A percentile compares a stretch with the other conserved stretches of the same genome.
These are phyloP conservation scores for Neospora caninum DNA, from an alignment of 169 alveolate species.

Conservation along the genomic window DNA sequence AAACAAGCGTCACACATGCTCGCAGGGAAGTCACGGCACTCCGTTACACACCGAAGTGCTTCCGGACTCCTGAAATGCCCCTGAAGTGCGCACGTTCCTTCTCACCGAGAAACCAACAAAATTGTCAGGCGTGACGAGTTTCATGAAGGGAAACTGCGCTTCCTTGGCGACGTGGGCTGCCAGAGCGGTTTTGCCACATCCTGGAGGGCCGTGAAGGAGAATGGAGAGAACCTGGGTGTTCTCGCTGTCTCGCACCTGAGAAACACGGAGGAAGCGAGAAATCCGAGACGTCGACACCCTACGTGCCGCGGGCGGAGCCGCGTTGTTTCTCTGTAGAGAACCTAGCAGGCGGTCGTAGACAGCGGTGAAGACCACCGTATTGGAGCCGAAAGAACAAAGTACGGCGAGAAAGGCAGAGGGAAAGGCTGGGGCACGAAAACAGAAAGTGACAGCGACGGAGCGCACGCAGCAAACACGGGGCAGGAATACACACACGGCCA, in stretches of 20 bases:
- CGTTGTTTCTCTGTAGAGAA: too few species aligned
- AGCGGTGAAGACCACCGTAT: too few species aligned
- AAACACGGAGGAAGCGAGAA: conserved; percentile 66
- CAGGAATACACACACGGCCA: too few species aligned
- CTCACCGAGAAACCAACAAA: conserved; percentile 91
- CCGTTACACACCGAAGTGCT: background rate
- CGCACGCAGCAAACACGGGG: too few species aligned
- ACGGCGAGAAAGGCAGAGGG: too few species aligned
- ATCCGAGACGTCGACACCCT: background rate
- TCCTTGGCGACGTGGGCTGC: conserved; percentile 96
- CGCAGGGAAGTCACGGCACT: too few species aligned
- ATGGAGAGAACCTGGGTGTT: conserved; percentile 92
- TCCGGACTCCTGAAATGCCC: background rate
- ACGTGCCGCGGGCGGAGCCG: too few species aligned
- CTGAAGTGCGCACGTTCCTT: conserved; percentile 24
- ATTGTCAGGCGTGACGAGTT: conserved; percentile 95
- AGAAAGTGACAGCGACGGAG: too few species aligned
- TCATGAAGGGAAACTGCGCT: conserved; percentile 95
- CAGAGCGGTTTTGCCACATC: conserved; percentile 97
- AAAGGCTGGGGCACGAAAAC: too few species aligned
- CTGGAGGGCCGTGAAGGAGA: conserved; percentile 89
- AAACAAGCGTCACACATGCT: too few species aligned
- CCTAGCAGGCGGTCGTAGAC: too few species aligned
- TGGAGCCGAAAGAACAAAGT: too few species aligned
- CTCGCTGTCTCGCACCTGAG: conserved; percentile 83